Percentiles rank a stretch among this genome's conserved stretches.
Evolutionary conservation across 2,329 filamentous ascomycete genomes (phyloP).

Genomic region (Talaromyces sp.): DNA sequence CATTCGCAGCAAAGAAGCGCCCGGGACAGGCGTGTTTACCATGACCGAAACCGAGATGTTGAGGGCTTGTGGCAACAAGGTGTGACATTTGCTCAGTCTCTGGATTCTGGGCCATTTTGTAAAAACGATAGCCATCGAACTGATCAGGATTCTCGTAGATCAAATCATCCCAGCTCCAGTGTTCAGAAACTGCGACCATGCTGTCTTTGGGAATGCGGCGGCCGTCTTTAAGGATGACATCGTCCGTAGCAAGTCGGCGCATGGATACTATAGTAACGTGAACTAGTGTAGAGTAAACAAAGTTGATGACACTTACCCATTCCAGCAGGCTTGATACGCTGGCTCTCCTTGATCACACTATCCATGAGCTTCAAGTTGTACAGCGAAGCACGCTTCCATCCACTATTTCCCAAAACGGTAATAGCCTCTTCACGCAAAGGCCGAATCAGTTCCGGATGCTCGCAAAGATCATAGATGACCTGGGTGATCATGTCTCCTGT

Average conservation of each 20-base stretch:
- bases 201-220: conserved; percentile 46
- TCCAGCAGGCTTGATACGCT: conserved; percentile 21
- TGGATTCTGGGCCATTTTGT: conserved; percentile 37
- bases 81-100: conserved; percentile 40
- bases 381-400: conserved; percentile 6
- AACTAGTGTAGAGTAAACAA: background rate
- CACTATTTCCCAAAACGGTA: background rate
- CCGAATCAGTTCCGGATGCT: conserved; percentile 13
- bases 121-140: conserved; percentile 53
- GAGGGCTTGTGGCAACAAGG: conserved; percentile 53
- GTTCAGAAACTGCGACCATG: conserved; percentile 27
- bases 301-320: conserved; percentile 18
- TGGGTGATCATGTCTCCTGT: conserved; percentile 16
- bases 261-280: conserved; percentile 18
- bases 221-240: conserved; percentile 36
- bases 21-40: conserved; percentile 48
- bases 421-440: conserved; percentile 13
- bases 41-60: conserved; percentile 55
- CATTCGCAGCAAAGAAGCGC: conserved; percentile 29
- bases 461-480: conserved; percentile 11
- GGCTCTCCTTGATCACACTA: conserved; percentile 26
- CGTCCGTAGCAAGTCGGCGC: conserved; percentile 16
- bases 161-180: conserved; percentile 30
- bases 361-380: conserved; percentile 22
- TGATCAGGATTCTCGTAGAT: conserved; percentile 41